These are phyloP conservation scores for Penicillium occitanis DNA, from an alignment of 2,329 filamentous ascomycete genomes.

Conservation along the genomic window DNA sequence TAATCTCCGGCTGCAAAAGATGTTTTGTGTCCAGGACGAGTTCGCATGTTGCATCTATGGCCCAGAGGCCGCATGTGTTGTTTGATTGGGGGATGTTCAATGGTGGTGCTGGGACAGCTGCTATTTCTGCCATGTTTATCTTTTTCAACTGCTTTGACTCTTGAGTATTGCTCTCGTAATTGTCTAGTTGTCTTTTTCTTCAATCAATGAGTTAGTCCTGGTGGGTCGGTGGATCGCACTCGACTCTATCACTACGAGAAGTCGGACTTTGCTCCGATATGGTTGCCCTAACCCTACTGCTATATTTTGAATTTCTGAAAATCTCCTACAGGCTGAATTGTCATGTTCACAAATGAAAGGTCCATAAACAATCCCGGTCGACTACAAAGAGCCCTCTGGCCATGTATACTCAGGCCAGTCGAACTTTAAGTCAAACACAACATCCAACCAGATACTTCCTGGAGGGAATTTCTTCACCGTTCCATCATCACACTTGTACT, in stretches of 20 bases:
- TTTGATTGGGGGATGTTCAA: slow-evolving; percentile 23
- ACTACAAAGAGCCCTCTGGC: not conserved
- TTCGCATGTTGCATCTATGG: not conserved
- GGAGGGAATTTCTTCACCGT: not conserved
- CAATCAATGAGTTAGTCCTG: not conserved
- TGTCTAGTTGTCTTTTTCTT: not conserved
- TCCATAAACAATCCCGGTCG: not conserved
- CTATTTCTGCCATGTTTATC: slow-evolving; percentile 1
- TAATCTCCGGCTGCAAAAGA: not conserved
- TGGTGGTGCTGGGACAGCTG: not conserved
- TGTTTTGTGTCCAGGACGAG: not conserved
- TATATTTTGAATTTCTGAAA: not conserved
- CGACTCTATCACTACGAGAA: not conserved
- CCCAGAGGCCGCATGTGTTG: slow-evolving; percentile 18
- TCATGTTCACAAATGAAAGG: not conserved
- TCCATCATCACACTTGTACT: not conserved
- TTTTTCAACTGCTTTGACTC: too few relatives aligned
- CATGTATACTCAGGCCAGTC: not conserved
- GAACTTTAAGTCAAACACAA: not conserved
- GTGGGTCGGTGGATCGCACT: not conserved
- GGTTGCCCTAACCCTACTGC: not conserved
- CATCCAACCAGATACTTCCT: not conserved
- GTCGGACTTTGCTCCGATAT: not conserved
- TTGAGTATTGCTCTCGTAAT: too few relatives aligned
- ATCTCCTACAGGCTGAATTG: not conserved